Evolutionary conservation across 2,329 filamentous ascomycete species (phyloP).

Genomic region (Diaporthe ilicicola): DNA sequence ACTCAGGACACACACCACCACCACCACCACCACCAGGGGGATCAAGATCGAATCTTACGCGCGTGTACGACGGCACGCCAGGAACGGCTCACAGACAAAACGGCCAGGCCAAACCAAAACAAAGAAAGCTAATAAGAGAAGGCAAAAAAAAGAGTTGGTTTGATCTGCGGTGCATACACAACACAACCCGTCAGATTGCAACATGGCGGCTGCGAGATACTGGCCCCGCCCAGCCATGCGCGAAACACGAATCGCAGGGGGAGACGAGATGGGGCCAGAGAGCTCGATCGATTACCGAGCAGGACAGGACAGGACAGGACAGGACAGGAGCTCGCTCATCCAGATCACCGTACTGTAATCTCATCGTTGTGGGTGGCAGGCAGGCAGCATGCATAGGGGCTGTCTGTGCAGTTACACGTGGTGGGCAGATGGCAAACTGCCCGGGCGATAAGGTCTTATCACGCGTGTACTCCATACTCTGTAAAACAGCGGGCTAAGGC

Average conservation of each 20-base stretch:
- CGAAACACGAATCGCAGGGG: conserved; percentile 17
- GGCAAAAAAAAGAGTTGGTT: neutral
- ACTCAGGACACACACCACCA: too few relatives aligned
- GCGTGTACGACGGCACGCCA: neutral
- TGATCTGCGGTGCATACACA: conserved; percentile 20
- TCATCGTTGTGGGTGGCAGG: neutral
- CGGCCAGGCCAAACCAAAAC: neutral
- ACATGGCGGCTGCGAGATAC: conserved; percentile 15
- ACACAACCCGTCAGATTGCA: neutral
- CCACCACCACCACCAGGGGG: too few relatives aligned
- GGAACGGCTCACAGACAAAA: neutral
- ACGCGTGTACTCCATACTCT: neutral
- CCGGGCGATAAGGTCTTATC: neutral
- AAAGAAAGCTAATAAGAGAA: neutral
- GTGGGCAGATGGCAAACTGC: too few relatives aligned
- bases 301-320: too few relatives aligned
- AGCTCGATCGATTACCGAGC: conserved; percentile 22
- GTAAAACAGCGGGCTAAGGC: neutral
- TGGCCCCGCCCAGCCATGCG: conserved; percentile 8
- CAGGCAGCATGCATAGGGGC: neutral
- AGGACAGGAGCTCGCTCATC: neutral
- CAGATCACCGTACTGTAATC: neutral
- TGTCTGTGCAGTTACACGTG: neutral
- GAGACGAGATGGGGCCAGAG: neutral
- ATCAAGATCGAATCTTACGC: neutral